phyloP scores from a whole-genome alignment of 495 filamentous ascomycete genomes.

The Penicillium macrosclerotiorum region DNA sequence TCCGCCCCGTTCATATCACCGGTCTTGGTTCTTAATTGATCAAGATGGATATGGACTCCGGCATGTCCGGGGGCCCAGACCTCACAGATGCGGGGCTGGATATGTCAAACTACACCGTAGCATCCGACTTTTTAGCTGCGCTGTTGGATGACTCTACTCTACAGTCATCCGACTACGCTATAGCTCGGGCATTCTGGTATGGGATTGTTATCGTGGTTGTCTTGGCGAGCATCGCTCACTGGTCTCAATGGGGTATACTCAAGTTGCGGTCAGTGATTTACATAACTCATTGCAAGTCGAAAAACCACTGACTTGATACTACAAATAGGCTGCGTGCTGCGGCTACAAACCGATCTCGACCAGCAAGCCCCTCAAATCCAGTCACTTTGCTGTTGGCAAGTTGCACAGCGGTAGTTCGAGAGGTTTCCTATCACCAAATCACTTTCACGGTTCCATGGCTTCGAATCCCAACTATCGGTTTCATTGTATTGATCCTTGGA shows the following conservation, averaged over 20 bases:
- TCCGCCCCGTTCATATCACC: too few species aligned
- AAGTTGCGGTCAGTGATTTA: constrained; percentile 4
- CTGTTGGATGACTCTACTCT: constrained; percentile 6
- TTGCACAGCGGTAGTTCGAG: constrained; percentile 9
- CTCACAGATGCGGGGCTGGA: constrained; percentile 6
- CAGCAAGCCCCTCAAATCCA: constrained; percentile 1
- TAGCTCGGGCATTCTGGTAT: constrained; percentile 12
- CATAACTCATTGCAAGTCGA: too few species aligned
- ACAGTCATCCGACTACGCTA: constrained; percentile 3
- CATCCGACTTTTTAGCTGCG: constrained; percentile 6
- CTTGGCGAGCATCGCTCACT: constrained; percentile 2
- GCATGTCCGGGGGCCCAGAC: constrained; percentile 13
- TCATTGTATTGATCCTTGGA: constrained; percentile 3
- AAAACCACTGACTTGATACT: background rate
- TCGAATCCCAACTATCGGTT: constrained; percentile 7
- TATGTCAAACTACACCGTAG: constrained; percentile 11
- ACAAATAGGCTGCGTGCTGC: constrained; percentile 6
- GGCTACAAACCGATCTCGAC: background rate
- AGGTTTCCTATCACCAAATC: constrained; percentile 10
- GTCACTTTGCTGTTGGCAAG: constrained; percentile 2
- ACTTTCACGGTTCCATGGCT: constrained; percentile 8
- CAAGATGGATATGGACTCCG: constrained; percentile 9
- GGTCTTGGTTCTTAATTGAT: too few species aligned
- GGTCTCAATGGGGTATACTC: constrained; percentile 2
- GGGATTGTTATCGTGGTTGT: constrained; percentile 10